Evolutionary conservation across 2,329 filamentous ascomycete genomes (phyloP).

Genomic region (Epichloe glyceriae): DNA sequence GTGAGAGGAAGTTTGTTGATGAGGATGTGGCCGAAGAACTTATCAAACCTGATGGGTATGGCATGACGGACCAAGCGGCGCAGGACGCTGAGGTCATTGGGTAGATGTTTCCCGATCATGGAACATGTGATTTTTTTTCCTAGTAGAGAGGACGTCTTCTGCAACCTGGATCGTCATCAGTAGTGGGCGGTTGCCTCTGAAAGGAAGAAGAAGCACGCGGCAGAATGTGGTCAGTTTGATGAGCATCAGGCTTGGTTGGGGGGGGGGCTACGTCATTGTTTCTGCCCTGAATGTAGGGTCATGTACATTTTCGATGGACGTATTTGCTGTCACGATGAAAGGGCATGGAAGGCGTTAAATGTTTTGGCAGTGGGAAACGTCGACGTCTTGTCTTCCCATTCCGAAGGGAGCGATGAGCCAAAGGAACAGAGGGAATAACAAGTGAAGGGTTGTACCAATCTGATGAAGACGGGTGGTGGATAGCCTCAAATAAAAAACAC

Average conservation of each 20-base stretch:
- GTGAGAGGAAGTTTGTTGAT: slow-evolving; percentile 77
- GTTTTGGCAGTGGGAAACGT: not conserved
- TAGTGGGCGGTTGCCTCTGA: not conserved
- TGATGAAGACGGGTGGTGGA: not conserved
- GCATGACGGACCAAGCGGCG: slow-evolving; percentile 24
- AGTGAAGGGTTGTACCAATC: not conserved
- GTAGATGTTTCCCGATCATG: not conserved
- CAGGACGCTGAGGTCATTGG: slow-evolving; percentile 27
- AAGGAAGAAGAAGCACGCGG: not conserved
- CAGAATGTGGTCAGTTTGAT: not conserved
- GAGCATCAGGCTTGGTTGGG: not conserved
- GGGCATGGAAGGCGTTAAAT: slow-evolving; percentile 9
- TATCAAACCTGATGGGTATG: slow-evolving; percentile 45
- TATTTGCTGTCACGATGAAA: slow-evolving; percentile 9
- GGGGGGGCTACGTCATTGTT: not conserved
- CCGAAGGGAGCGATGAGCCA: too few relatives aligned
- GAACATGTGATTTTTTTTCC: not conserved
- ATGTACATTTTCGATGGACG: slow-evolving; percentile 10
- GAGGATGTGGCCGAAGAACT: slow-evolving; percentile 57
- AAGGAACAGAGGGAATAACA: not conserved
- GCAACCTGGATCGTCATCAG: not conserved
- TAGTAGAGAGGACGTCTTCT: not conserved
- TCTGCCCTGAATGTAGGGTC: not conserved
- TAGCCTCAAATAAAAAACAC: not conserved
- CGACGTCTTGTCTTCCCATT: not conserved